These are phyloP conservation scores for Escallonia herrerae DNA, from an alignment of 129 eudicot genomes.

Conservation along the genomic window DNA sequence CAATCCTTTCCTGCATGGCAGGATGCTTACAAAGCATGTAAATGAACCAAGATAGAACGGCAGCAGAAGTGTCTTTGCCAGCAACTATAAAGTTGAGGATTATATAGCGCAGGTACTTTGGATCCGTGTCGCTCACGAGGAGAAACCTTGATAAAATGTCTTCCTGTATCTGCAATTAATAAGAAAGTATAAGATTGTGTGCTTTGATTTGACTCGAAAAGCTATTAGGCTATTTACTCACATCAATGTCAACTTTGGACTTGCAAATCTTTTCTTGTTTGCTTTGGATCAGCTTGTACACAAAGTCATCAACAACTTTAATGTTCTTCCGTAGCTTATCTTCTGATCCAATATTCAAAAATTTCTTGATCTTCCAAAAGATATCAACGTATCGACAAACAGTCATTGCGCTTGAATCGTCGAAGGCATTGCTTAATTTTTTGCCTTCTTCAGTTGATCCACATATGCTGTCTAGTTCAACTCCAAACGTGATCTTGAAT, in stretches of 20 bases:
- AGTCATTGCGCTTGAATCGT: constrained; percentile 48
- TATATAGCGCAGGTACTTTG: constrained; percentile 60
- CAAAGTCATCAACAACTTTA: constrained; percentile 49
- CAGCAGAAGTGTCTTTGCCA: constrained; percentile 68
- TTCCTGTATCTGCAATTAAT: constrained; percentile 40
- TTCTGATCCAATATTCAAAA: constrained; percentile 51
- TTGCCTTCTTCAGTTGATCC: constrained; percentile 65
- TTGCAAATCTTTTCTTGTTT: constrained; percentile 33
- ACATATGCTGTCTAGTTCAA: constrained; percentile 59
- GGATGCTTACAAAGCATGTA: constrained; percentile 67
- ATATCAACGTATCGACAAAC: constrained; percentile 44
- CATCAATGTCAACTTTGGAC: constrained; percentile 21
- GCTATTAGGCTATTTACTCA: constrained; percentile 18
- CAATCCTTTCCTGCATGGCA: constrained; percentile 47
- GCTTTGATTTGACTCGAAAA: not conserved
- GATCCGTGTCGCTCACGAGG: constrained; percentile 46
- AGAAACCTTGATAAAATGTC: constrained; percentile 72
- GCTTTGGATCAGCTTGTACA: constrained; percentile 47
- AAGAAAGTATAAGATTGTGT: not conserved
- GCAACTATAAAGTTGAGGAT: constrained; percentile 62
- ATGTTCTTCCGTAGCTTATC: constrained; percentile 43
- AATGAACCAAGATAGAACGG: constrained; percentile 69
- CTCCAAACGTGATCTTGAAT: constrained; percentile 64
- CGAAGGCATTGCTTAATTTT: constrained; percentile 57
- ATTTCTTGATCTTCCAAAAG: constrained; percentile 50